A percentile compares a stretch with the other conserved stretches of the same genome.
Conservation (phyloP, 75 land plant species). For the Picea sitchensis region DNA sequence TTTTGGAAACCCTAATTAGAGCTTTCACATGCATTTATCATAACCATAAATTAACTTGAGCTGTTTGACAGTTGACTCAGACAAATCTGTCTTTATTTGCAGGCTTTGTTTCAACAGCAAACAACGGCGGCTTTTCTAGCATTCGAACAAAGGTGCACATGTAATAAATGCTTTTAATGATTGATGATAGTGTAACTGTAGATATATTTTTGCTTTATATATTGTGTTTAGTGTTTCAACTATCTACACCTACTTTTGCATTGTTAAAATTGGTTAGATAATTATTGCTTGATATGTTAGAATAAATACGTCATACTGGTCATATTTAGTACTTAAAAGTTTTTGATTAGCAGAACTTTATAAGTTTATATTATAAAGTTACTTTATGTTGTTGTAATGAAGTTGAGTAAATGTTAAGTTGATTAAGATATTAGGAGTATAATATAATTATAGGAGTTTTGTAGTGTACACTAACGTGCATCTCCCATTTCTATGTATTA, state of each 20-base stretch:
- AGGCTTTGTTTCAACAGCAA: constrained; percentile 94
- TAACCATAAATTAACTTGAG: not conserved
- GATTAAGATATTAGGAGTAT: no score
- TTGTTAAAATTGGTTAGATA: not conserved
- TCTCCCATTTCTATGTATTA: no score
- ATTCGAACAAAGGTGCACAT: constrained; percentile 73
- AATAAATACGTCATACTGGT: no score
- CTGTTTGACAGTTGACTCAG: not conserved
- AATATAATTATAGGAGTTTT: no score
- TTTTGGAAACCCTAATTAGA: not conserved
- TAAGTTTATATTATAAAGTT: no score
- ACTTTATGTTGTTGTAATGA: no score
- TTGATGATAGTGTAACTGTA: not conserved
- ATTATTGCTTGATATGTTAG: no score
- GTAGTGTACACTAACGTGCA: no score
- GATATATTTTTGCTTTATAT: not conserved
- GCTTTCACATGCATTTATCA: not conserved
- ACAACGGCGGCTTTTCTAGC: constrained; percentile 98
- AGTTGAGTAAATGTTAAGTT: no score
- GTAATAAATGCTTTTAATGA: constrained; percentile 2
- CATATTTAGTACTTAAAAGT: no score
- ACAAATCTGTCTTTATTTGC: constrained; percentile 10
- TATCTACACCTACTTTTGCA: not conserved
- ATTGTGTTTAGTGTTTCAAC: not conserved
- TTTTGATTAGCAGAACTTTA: no score